Conservation (phyloP, 345 rosid species). For the Excoecaria cochinchinensis region DNA sequence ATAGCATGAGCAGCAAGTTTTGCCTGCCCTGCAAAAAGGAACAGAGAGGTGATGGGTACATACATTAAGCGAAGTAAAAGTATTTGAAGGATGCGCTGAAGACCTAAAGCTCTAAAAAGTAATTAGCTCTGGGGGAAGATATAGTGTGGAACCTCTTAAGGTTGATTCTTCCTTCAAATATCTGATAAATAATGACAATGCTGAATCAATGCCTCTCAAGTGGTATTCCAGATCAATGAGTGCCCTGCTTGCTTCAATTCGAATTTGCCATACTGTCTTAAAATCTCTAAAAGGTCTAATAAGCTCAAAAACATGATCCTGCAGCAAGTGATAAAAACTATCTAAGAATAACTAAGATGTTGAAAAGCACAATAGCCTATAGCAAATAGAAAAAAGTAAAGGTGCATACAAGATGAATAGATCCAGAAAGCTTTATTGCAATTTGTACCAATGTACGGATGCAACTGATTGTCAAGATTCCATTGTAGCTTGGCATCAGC, state of each 20-base stretch:
- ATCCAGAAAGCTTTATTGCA: slow-evolving; percentile 79
- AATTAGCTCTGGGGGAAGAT: background rate
- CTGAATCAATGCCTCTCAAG: slow-evolving; percentile 73
- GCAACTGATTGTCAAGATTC: slow-evolving; percentile 89
- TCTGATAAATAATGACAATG: slow-evolving; percentile 63
- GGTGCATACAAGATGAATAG: slow-evolving; percentile 66
- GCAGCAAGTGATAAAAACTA: slow-evolving; percentile 29
- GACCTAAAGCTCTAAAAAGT: background rate
- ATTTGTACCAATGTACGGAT: slow-evolving; percentile 79
- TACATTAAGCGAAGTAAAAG: background rate
- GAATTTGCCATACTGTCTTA: slow-evolving; percentile 64
- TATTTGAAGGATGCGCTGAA: background rate
- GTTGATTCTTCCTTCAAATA: slow-evolving; percentile 76
- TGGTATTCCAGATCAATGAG: slow-evolving; percentile 89
- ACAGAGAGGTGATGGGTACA: background rate
- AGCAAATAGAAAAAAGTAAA: slow-evolving; percentile 10
- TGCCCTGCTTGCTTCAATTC: slow-evolving; percentile 87
- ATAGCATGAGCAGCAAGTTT: slow-evolving; percentile 71
- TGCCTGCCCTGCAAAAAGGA: slow-evolving; percentile 73
- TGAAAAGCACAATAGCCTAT: slow-evolving; percentile 15
- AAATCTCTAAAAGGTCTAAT: slow-evolving; percentile 68
- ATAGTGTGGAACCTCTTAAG: slow-evolving; percentile 62
- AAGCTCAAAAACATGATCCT: slow-evolving; percentile 78
- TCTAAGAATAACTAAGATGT: slow-evolving; percentile 17
- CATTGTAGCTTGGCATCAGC: slow-evolving; percentile 96